Evolutionary conservation across 176 grass and related monocot species (phyloP).

Genomic region (Carex parvula): DNA sequence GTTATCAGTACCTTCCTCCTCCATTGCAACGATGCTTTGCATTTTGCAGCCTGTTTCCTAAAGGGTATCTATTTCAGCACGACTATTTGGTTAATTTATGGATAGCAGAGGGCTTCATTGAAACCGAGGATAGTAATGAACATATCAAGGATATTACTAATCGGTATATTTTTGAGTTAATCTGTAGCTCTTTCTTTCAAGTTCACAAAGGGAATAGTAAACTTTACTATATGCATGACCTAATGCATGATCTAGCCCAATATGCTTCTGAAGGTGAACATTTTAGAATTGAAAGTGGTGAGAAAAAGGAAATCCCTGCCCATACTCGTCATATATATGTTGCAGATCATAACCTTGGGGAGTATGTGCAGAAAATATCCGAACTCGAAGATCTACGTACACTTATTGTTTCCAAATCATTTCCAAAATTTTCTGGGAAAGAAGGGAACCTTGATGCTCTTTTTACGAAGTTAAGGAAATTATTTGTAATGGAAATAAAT

Average conservation of each 20-base stretch:
- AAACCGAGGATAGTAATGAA: neutral
- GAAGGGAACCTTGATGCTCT: neutral
- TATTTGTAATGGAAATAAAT: neutral
- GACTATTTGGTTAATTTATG: slow-evolving; percentile 32
- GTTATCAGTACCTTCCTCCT: slow-evolving; percentile 23
- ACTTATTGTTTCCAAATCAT: neutral
- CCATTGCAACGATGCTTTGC: slow-evolving; percentile 31
- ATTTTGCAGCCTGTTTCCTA: slow-evolving; percentile 30
- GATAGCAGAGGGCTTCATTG: slow-evolving; percentile 41
- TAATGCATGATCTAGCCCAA: slow-evolving; percentile 28
- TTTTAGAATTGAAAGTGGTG: neutral
- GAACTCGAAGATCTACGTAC: slow-evolving; percentile 16
- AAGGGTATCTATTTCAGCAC: neutral
- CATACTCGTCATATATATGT: slow-evolving; percentile 20
- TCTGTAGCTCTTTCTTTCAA: slow-evolving; percentile 35
- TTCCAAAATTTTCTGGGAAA: neutral
- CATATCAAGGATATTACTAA: slow-evolving; percentile 26
- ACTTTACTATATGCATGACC: slow-evolving; percentile 33
- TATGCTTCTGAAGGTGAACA: slow-evolving; percentile 26
- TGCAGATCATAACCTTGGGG: neutral
- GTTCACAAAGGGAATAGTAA: too few relatives aligned
- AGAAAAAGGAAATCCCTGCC: neutral
- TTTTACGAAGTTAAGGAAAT: neutral
- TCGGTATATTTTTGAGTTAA: neutral
- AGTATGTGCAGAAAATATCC: neutral